phyloP scores from a whole-genome alignment of 176 grass and related monocot genomes.

The Aegilops bicornis region DNA sequence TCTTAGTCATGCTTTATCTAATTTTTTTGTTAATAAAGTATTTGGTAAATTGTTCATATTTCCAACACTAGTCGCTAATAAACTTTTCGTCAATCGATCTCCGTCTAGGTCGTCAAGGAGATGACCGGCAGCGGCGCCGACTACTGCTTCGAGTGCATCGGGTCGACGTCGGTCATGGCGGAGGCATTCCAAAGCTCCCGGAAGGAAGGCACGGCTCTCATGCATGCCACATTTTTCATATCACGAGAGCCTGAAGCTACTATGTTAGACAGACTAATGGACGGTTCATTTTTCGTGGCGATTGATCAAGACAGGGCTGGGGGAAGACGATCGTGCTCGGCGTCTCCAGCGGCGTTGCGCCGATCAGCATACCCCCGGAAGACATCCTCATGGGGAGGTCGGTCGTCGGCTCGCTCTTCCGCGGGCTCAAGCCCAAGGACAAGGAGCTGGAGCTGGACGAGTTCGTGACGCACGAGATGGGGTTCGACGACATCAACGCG shows the following conservation, averaged over 20 bases:
- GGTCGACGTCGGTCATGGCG: slow-evolving; percentile 31
- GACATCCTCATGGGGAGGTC: slow-evolving; percentile 33
- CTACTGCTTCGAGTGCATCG: slow-evolving; percentile 66
- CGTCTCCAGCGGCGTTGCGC: neutral
- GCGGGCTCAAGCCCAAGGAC: slow-evolving; percentile 60
- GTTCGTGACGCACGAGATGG: slow-evolving; percentile 52
- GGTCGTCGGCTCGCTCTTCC: slow-evolving; percentile 41
- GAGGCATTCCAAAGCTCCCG: slow-evolving; percentile 52
- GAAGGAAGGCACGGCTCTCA: neutral
- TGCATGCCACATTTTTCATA: neutral
- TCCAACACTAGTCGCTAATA: no score
- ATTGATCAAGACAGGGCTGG: slow-evolving; percentile 43
- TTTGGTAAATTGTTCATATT: no score
- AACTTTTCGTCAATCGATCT: neutral
- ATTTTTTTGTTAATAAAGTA: no score
- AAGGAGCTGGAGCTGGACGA: slow-evolving; percentile 59
- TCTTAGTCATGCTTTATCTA: no score
- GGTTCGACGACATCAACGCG: slow-evolving; percentile 48
- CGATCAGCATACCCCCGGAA: neutral
- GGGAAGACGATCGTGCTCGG: slow-evolving; percentile 64
- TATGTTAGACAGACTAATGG: no score
- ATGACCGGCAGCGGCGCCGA: slow-evolving; percentile 57
- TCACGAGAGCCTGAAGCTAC: neutral
- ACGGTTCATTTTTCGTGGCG: neutral
- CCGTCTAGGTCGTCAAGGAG: slow-evolving; percentile 42